A percentile compares a stretch with the other conserved stretches of the same genome.
These are phyloP conservation scores for Phalaenopsis aphrodite DNA, from an alignment of 106 monocot species.

Conservation along the genomic window DNA sequence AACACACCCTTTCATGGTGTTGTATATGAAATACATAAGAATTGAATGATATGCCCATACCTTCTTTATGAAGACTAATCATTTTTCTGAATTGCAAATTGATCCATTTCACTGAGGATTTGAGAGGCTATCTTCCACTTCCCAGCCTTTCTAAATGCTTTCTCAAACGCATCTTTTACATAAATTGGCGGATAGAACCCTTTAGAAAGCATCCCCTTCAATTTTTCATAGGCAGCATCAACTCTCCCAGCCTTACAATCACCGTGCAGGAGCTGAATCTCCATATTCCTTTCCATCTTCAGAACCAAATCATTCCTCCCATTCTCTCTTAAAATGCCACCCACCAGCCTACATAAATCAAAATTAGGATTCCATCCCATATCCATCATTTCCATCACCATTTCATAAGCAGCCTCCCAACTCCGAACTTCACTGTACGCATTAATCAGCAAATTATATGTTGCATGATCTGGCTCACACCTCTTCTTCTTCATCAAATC, in stretches of 20 bases:
- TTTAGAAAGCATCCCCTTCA: slow-evolving; percentile 20
- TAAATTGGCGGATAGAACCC: slow-evolving; percentile 26
- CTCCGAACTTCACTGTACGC: slow-evolving; percentile 12
- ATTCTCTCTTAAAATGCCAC: slow-evolving; percentile 13
- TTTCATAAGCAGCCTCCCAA: slow-evolving; percentile 23
- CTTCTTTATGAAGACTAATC: not conserved
- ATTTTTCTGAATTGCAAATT: not conserved
- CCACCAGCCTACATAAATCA: slow-evolving; percentile 19
- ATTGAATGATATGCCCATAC: not conserved
- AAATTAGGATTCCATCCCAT: slow-evolving; percentile 27
- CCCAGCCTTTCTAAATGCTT: slow-evolving; percentile 14
- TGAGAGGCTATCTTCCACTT: slow-evolving; percentile 19
- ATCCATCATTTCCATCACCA: slow-evolving; percentile 35
- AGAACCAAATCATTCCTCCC: slow-evolving; percentile 19
- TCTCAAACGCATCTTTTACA: slow-evolving; percentile 22
- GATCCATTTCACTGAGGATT: slow-evolving; percentile 22
- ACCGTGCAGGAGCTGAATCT: slow-evolving; percentile 6
- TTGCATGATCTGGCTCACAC: slow-evolving; percentile 28
- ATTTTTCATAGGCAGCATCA: slow-evolving; percentile 25
- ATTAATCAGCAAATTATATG: slow-evolving; percentile 30
- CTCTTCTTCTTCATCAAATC: slow-evolving; percentile 21
- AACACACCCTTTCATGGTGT: too few relatives aligned
- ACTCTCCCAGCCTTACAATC: slow-evolving; percentile 31
- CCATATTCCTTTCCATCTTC: slow-evolving; percentile 29
- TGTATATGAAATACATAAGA: too few relatives aligned